These are phyloP conservation scores for Termitomyces sp. DNA, from an alignment of 768 basidiomycete genomes.

Conservation along the genomic window DNA sequence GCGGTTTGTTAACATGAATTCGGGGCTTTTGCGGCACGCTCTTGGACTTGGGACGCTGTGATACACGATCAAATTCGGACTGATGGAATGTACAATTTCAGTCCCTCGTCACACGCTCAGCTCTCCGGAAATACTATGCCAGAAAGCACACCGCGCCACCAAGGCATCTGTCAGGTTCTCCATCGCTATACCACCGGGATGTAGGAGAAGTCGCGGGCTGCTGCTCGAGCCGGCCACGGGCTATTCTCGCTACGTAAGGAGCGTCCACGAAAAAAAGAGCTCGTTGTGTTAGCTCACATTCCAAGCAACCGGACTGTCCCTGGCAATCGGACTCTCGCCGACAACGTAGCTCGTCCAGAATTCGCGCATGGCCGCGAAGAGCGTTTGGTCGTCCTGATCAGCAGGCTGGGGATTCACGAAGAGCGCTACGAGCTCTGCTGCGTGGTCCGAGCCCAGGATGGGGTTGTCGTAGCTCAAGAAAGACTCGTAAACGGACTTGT, in stretches of 20 bases:
- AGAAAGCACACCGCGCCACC: slow-evolving; percentile 23
- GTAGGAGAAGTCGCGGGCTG: slow-evolving; percentile 25
- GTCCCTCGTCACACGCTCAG: slow-evolving; percentile 13
- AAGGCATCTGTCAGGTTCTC: slow-evolving; percentile 16
- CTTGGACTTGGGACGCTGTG: too few species aligned
- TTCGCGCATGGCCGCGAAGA: slow-evolving; percentile 32
- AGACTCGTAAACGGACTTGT: background rate
- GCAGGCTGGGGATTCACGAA: slow-evolving; percentile 20
- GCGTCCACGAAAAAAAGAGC: background rate
- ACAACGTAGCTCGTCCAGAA: slow-evolving; percentile 36
- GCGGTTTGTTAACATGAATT: too few species aligned
- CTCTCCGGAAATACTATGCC: slow-evolving; percentile 20
- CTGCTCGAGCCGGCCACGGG: slow-evolving; percentile 13
- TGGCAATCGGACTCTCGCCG: slow-evolving; percentile 21
- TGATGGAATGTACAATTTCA: background rate
- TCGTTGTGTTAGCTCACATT: slow-evolving; percentile 14
- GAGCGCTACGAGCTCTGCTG: slow-evolving; percentile 30
- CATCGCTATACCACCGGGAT: slow-evolving; percentile 20
- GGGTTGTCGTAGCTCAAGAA: slow-evolving; percentile 34
- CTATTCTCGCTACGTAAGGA: slow-evolving; percentile 1
- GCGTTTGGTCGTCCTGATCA: slow-evolving; percentile 20
- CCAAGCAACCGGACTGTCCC: slow-evolving; percentile 18
- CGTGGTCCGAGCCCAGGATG: slow-evolving; percentile 30
- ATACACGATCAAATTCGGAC: too few species aligned
- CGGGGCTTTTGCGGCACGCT: too few species aligned